Evolutionary conservation across 2,329 filamentous ascomycete genomes (phyloP), one percentile per base, ranked within the genome.

Genomic region (Epichloe typhina): DNA sequence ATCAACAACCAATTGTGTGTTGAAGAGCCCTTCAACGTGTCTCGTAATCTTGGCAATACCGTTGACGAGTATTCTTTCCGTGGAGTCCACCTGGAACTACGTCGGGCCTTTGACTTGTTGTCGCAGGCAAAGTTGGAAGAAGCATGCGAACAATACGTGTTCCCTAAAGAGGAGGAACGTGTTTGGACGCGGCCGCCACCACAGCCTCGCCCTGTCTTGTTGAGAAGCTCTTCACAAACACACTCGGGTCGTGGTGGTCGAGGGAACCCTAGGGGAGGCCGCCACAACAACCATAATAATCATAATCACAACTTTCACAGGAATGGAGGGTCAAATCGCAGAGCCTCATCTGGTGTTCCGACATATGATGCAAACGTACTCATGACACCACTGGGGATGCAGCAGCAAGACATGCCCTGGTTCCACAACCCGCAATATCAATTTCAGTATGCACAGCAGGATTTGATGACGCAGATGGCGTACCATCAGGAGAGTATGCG

Each of bases 1-100:
- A 72, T 84, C 52, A 89, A 90, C 61, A 93, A 95, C 61, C 82
- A 86, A 55, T 76, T 98, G 35, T 96, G 91, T 64, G 88, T 98
- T 11, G 93, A 98, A 64, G 93, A 98, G 65, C 93, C 93, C 0
- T 98, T 98, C 73, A 98, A 95, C 61, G 84, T 77, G 4, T 76
- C 77, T 37, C 81, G 93, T 41, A 98, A 98, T 64, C 74, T 98
- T 44, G 93, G 90, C 41, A 98, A 98, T 60, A 97, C 93, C 2
- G 93, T 89, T 8, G 93, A 98, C 63, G 90, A 95, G 64, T 94
- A 87, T 42, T 91, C 93, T 0, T 96, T 95, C 68, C 81, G 86
- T 47, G 93, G 93, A 1, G 78, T 98, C 33, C 93, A 98, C 64
- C 68, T 88, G 57, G 93, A 98, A 68, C 73, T 98, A 47, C 82